phyloP scores from a whole-genome alignment of 2,329 filamentous ascomycete genomes.

The Hymenoscyphus linearis region DNA sequence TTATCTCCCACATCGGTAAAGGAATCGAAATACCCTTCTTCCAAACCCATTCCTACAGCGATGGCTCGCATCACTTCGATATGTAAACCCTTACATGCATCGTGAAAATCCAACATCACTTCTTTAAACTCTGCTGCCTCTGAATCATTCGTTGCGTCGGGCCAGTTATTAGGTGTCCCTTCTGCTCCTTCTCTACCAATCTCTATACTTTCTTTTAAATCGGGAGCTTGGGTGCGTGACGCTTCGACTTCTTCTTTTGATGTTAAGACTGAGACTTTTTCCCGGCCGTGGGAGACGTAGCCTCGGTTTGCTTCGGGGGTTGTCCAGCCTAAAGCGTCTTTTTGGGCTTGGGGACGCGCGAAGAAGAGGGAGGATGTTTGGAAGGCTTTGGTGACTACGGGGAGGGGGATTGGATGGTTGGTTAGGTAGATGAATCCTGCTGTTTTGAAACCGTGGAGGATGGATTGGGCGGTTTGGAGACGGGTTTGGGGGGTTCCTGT shows the following conservation, averaged over 20 bases:
- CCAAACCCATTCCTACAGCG: constrained; percentile 71
- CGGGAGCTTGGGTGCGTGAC: constrained; percentile 51
- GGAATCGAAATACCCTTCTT: constrained; percentile 67
- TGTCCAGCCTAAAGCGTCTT: constrained; percentile 65
- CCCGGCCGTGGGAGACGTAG: constrained; percentile 49
- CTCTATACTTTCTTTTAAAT: constrained; percentile 62
- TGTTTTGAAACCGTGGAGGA: constrained; percentile 75
- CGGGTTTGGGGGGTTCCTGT: constrained; percentile 56
- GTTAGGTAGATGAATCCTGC: constrained; percentile 88
- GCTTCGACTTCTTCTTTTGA: constrained; percentile 35
- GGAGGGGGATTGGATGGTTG: constrained; percentile 65
- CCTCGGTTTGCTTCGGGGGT: constrained; percentile 68
- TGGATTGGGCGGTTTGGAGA: constrained; percentile 59
- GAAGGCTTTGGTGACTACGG: constrained; percentile 58
- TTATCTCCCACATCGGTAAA: constrained; percentile 64
- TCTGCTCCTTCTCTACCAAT: constrained; percentile 56
- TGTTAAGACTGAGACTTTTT: constrained; percentile 24
- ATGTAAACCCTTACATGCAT: constrained; percentile 69
- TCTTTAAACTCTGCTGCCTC: constrained; percentile 57
- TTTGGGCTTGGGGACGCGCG: constrained; percentile 48
- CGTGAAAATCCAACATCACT: constrained; percentile 71
- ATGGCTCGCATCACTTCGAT: constrained; percentile 78
- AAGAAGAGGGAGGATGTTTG: constrained; percentile 67
- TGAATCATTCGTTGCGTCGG: constrained; percentile 43
- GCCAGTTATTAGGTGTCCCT: constrained; percentile 74